phyloP scores from a whole-genome alignment of 768 basidiomycete species.

The Brasilioporus rufonigricans region DNA sequence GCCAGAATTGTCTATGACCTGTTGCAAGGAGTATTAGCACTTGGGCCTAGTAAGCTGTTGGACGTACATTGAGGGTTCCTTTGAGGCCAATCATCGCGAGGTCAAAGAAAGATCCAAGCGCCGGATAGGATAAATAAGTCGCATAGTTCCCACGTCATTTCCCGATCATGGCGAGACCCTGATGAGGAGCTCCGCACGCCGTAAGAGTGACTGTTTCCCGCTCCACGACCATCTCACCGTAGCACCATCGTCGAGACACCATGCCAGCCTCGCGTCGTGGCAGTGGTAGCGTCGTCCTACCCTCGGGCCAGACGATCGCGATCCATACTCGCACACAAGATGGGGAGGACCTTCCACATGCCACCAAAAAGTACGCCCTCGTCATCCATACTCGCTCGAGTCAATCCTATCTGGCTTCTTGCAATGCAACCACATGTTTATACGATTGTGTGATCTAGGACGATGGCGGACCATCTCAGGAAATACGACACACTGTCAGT shows the following conservation, averaged over 20 bases:
- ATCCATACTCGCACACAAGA: slow-evolving; percentile 87
- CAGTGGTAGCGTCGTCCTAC: slow-evolving; percentile 69
- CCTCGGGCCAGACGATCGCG: slow-evolving; percentile 76
- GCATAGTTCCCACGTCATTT: slow-evolving; percentile 25
- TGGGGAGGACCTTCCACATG: slow-evolving; percentile 87
- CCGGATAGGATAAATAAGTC: slow-evolving; percentile 12
- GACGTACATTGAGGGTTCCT: slow-evolving; percentile 76
- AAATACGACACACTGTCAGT: slow-evolving; percentile 86
- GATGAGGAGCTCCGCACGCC: slow-evolving; percentile 18
- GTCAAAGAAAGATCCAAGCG: not conserved
- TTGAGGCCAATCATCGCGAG: slow-evolving; percentile 90
- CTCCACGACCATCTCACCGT: slow-evolving; percentile 17
- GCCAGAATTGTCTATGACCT: slow-evolving; percentile 98
- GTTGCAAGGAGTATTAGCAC: not conserved
- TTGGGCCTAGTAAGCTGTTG: not conserved
- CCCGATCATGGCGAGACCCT: not conserved
- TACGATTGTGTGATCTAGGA: slow-evolving; percentile 42
- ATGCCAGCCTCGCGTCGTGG: slow-evolving; percentile 77
- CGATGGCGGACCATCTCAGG: slow-evolving; percentile 90
- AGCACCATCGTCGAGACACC: slow-evolving; percentile 9
- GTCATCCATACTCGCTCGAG: not conserved
- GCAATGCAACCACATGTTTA: slow-evolving; percentile 5
- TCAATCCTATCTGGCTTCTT: not conserved
- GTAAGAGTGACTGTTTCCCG: not conserved
- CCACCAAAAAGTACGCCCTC: slow-evolving; percentile 78